Evolutionary conservation across 306 rosid genomes (phyloP), one percentile per base, ranked within the genome.

Genomic region (Malus sylvestris): DNA sequence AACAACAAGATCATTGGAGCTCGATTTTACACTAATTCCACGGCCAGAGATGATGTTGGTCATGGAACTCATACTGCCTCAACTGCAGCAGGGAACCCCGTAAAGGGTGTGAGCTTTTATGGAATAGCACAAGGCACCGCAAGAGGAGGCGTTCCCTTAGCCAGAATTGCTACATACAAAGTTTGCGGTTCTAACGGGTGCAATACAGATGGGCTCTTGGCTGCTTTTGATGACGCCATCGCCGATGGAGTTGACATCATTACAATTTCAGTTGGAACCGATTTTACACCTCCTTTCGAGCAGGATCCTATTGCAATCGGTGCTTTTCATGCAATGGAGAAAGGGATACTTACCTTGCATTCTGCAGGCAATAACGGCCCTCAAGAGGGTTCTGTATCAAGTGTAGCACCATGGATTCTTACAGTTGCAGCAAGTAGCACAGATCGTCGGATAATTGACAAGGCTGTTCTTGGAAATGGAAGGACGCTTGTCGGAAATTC

Each of bases 1-100:
- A 84, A 82, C 78, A 84, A 81, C 10, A 60, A 74, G 29, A 78
- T 80, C 8, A 68, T 32, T 38, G 65, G 29, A 73, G 38, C 67
- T 23, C 12, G 44, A 10, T 44, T 11, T 63, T 61, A 25, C 38
- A 25, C 0, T 38, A 5, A 2, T 32, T 2, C 6, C 1, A n/a
- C 53, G 5, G 53, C 53, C 4, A 67, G 53, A 22, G 71, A 67
- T n/a, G 33, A 67, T 2, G 1, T 5, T 19, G 71, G 71, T 25
- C 71, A 67, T 5, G 32, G 71, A n/a, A 67, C 32, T 5, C 53
- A 67, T 29, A 40, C 53, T 4, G 32, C 71, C 3, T 67, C 71
- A 67, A 67, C 53, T 6, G 76, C 49, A 72, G 30, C 49, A 20
- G 64, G 72, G 3, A 44, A 68, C 3, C n/a, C 7, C 8, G 72